Percentiles rank a stretch among this genome's conserved stretches.
Evolutionary conservation across 495 filamentous ascomycete species (phyloP).

Genomic region (Lepidopterella palustris): DNA sequence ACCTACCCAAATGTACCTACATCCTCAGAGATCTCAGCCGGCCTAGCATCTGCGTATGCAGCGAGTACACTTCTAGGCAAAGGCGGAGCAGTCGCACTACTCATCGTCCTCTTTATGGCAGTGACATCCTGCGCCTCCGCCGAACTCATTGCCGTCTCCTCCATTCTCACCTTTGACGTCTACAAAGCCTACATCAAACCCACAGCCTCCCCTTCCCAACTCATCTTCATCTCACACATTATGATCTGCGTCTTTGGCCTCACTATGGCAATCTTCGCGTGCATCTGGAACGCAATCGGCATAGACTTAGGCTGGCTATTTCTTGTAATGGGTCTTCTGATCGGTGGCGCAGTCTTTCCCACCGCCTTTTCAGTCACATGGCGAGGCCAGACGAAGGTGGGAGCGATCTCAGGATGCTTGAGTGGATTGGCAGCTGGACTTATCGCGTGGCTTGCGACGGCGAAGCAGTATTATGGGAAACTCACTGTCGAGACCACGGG

Average conservation of each 20-base stretch:
- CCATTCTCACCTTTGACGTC: slow-evolving; percentile 29
- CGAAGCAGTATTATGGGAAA: slow-evolving; percentile 24
- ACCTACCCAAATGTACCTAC: slow-evolving; percentile 29
- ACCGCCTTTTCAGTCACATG: slow-evolving; percentile 29
- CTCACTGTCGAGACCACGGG: slow-evolving; percentile 23
- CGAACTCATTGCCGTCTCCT: slow-evolving; percentile 30
- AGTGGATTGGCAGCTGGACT: slow-evolving; percentile 25
- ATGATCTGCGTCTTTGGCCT: slow-evolving; percentile 34
- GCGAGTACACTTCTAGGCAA: slow-evolving; percentile 22
- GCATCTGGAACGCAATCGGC: slow-evolving; percentile 32
- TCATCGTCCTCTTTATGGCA: slow-evolving; percentile 32
- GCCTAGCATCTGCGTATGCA: slow-evolving; percentile 23
- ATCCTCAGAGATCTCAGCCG: slow-evolving; percentile 20
- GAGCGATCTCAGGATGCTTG: slow-evolving; percentile 24
- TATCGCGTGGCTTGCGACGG: slow-evolving; percentile 27
- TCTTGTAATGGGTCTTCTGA: slow-evolving; percentile 28
- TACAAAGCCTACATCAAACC: slow-evolving; percentile 32
- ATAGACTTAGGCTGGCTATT: slow-evolving; percentile 31
- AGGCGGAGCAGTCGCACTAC: slow-evolving; percentile 23
- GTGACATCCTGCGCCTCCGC: slow-evolving; percentile 26
- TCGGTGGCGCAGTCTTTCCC: slow-evolving; percentile 31
- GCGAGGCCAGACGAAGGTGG: slow-evolving; percentile 20
- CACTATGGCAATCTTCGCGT: slow-evolving; percentile 39
- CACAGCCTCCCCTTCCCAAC: slow-evolving; percentile 16
- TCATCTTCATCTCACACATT: slow-evolving; percentile 28